Percentiles rank a stretch among this genome's conserved stretches.
phyloP scores from a whole-genome alignment of 75 land plant genomes.

The Picea glauca region DNA sequence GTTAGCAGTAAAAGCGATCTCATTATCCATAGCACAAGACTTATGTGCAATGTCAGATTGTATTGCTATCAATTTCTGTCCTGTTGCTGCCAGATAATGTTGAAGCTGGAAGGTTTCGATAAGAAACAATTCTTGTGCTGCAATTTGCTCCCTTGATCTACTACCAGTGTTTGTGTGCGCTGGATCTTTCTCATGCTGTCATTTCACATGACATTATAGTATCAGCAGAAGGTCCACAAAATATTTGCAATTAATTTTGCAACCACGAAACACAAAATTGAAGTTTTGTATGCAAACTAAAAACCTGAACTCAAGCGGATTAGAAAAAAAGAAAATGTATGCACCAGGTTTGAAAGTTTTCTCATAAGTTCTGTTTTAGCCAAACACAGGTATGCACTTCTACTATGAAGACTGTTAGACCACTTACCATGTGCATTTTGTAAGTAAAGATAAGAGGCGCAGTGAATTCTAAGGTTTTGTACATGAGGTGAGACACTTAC shows the following conservation, averaged over 20 bases:
- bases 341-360: neutral
- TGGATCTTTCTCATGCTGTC: conserved; percentile 7
- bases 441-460: neutral
- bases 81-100: conserved; percentile 41
- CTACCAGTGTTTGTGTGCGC: neutral
- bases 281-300: neutral
- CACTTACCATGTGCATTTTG: neutral
- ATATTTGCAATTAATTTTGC: neutral
- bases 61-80: conserved; percentile 39
- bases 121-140: conserved; percentile 19
- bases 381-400: neutral
- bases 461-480: neutral
- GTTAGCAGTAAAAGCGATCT: conserved; percentile 12
- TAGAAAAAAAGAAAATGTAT: too few species aligned
- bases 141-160: neutral
- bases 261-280: neutral
- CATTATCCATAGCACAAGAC: conserved; percentile 10
- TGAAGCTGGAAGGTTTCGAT: conserved; percentile 54
- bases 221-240: neutral
- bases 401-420: neutral
- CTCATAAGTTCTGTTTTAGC: neutral
- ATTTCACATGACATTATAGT: neutral
- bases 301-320: neutral
- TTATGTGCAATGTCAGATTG: conserved; percentile 32
- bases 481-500: conserved; percentile 11